Percentiles rank a stretch among this genome's conserved stretches.
These are phyloP conservation scores for Dactylonectria estremocensis DNA, from an alignment of 2,329 filamentous ascomycete genomes.

Conservation along the genomic window DNA sequence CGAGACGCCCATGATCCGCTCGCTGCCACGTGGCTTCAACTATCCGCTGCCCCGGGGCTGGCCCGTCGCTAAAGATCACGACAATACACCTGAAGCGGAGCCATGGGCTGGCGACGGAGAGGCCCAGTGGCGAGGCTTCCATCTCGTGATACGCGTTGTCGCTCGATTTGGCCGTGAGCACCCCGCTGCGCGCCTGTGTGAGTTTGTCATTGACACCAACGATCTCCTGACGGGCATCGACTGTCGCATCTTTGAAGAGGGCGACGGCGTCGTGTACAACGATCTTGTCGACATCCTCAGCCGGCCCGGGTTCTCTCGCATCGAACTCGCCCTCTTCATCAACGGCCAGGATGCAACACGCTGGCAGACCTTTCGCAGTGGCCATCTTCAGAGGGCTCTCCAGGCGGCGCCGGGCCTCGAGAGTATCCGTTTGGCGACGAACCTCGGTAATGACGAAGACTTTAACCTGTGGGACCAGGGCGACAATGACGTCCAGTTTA, in stretches of 20 bases:
- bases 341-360: not conserved
- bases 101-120: slow-evolving; percentile 1
- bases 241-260: slow-evolving; percentile 7
- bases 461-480: not conserved
- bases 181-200: not conserved
- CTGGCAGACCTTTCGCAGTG: not conserved
- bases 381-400: slow-evolving; percentile 2
- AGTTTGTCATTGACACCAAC: slow-evolving; percentile 18
- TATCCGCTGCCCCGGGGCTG: slow-evolving; percentile 1
- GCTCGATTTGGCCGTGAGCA: not conserved
- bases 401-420: not conserved
- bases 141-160: not conserved
- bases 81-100: not conserved
- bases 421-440: not conserved
- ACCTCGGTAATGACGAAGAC: not conserved
- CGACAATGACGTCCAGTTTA: not conserved
- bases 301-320: slow-evolving; percentile 5
- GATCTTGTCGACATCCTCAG: slow-evolving; percentile 7
- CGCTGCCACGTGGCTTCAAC: slow-evolving; percentile 5
- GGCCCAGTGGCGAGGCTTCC: not conserved
- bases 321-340: slow-evolving; percentile 9
- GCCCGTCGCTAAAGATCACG: not conserved
- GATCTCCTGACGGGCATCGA: slow-evolving; percentile 7
- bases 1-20: slow-evolving; percentile 6
- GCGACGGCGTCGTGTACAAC: not conserved